Percentiles rank a stretch among this genome's conserved stretches.
Evolutionary conservation across 2,329 filamentous ascomycete genomes (phyloP).

Genomic region (Trichoderma koningii): DNA sequence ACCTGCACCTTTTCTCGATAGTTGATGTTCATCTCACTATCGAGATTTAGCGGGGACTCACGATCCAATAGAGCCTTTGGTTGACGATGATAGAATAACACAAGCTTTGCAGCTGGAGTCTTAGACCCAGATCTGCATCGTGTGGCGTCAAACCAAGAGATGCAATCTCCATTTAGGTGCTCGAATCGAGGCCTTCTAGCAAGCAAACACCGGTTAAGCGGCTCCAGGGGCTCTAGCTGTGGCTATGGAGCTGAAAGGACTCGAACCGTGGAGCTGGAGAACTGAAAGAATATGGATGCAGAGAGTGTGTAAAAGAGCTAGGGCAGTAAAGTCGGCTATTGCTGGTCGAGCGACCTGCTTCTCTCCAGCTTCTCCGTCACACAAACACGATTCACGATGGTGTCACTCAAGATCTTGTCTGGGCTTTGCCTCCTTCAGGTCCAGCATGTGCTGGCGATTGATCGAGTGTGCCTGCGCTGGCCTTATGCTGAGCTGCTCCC

Average conservation of each 20-base stretch:
- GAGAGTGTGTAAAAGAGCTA: too few species aligned
- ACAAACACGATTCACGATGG: neutral
- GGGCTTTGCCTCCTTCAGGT: neutral
- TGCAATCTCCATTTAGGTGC: neutral
- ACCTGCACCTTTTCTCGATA: neutral
- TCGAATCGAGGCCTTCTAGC: neutral
- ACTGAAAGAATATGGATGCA: too few species aligned
- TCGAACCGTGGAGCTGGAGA: neutral
- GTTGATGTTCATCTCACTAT: neutral
- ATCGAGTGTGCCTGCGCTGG: conserved; percentile 2
- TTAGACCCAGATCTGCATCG: neutral
- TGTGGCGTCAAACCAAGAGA: neutral
- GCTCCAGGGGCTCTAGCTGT: neutral
- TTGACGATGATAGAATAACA: neutral
- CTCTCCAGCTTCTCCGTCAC: neutral
- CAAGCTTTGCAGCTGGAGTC: conserved; percentile 3
- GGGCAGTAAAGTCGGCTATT: neutral
- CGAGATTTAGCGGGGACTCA: neutral
- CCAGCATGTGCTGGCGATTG: neutral
- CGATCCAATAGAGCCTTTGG: neutral
- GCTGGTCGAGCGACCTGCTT: neutral
- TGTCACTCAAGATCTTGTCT: neutral
- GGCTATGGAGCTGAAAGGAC: neutral
- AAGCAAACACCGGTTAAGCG: neutral
- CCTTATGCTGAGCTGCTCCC: conserved; percentile 3